phyloP scores from a whole-genome alignment of 202 grass and related monocot species.

The Bolboschoenoplectus hybrid region DNA sequence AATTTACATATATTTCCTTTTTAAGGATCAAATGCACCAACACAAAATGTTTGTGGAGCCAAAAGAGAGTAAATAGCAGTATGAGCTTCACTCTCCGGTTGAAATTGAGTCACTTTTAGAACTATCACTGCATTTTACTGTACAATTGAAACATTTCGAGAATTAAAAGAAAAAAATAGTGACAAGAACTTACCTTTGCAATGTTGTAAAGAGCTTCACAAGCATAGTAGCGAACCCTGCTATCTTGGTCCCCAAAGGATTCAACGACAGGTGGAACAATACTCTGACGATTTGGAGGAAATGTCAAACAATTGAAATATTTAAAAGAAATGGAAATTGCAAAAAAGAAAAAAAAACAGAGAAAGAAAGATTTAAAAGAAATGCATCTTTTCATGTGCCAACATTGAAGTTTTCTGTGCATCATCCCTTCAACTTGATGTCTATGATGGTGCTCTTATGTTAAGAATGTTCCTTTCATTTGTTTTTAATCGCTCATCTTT shows the following conservation, averaged over 20 bases:
- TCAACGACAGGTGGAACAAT: slow-evolving; percentile 85
- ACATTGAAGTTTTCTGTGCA: background rate
- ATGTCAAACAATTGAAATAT: slow-evolving; percentile 18
- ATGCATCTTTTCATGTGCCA: slow-evolving; percentile 4
- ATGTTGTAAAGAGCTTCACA: slow-evolving; percentile 99
- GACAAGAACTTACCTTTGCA: slow-evolving; percentile 60
- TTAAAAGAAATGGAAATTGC: background rate
- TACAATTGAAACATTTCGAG: slow-evolving; percentile 24
- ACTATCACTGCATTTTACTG: background rate
- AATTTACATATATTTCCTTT: background rate
- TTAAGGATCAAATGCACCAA: background rate
- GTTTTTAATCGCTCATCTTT: background rate
- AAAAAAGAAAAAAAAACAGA: background rate
- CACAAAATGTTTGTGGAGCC: background rate
- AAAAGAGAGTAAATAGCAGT: background rate
- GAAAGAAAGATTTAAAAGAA: background rate
- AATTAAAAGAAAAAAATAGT: slow-evolving; percentile 30
- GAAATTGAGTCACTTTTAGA: slow-evolving; percentile 5
- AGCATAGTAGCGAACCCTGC: slow-evolving; percentile 99
- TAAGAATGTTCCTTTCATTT: background rate
- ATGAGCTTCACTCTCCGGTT: background rate
- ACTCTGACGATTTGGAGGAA: slow-evolving; percentile 47
- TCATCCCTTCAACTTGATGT: background rate
- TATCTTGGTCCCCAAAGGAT: slow-evolving; percentile 83
- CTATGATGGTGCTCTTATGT: background rate